Percentiles rank a stretch among this genome's conserved stretches.
These are phyloP conservation scores for Vanrija humicola DNA, from an alignment of 1,284 basidiomycete genomes.

Conservation along the genomic window DNA sequence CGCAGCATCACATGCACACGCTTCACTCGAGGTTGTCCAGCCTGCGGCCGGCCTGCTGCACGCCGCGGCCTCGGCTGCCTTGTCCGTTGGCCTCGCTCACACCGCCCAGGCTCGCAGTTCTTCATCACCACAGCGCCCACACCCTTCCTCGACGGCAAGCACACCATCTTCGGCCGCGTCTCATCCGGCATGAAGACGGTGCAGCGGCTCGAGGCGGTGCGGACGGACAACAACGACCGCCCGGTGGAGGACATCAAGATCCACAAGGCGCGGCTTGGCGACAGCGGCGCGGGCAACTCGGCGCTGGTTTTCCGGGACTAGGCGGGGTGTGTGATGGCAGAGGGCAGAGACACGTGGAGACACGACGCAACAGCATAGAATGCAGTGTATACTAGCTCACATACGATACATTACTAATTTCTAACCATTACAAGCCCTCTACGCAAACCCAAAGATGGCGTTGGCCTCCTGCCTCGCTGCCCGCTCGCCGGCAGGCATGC, in stretches of 20 bases:
- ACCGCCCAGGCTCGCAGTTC: slow-evolving; percentile 76
- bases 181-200: slow-evolving; percentile 80
- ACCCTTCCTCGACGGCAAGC: slow-evolving; percentile 90
- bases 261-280: slow-evolving; percentile 47
- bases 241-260: slow-evolving; percentile 50
- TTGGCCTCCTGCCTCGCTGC: slow-evolving; percentile 16
- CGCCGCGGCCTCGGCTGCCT: no score
- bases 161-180: slow-evolving; percentile 86
- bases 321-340: neutral
- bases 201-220: slow-evolving; percentile 54
- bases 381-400: neutral
- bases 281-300: slow-evolving; percentile 20
- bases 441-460: slow-evolving; percentile 12
- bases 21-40: no score
- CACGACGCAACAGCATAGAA: neutral
- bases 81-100: neutral
- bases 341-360: no score
- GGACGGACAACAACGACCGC: slow-evolving; percentile 47
- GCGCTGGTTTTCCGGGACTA: no score
- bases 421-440: neutral
- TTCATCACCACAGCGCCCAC: slow-evolving; percentile 80
- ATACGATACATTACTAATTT: neutral
- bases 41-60: no score
- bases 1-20: no score
- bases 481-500: slow-evolving; percentile 20